These are phyloP conservation scores for Nepenthes mirabilis DNA, from an alignment of 148 eudicot species.

Conservation along the genomic window DNA sequence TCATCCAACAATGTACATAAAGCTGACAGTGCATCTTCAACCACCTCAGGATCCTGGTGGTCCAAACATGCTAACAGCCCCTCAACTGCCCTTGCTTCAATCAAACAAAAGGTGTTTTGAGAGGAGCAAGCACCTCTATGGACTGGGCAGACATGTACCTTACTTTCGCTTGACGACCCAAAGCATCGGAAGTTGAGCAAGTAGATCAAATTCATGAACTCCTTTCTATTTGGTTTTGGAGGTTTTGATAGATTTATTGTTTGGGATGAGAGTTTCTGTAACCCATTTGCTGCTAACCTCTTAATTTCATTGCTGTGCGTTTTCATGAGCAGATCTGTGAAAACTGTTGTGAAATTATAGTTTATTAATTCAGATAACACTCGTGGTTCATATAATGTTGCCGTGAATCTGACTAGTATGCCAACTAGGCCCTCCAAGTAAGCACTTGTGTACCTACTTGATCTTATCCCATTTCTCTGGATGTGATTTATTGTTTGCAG, in stretches of 20 bases:
- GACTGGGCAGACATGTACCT: slow-evolving; percentile 28
- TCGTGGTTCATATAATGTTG: slow-evolving; percentile 55
- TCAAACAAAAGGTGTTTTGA: slow-evolving; percentile 59
- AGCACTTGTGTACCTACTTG: slow-evolving; percentile 35
- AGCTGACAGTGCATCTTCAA: slow-evolving; percentile 64
- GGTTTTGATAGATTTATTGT: slow-evolving; percentile 45
- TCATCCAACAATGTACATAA: slow-evolving; percentile 64
- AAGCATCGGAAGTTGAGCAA: slow-evolving; percentile 15
- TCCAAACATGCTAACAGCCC: slow-evolving; percentile 48
- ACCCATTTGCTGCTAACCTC: slow-evolving; percentile 48
- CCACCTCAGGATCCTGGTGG: slow-evolving; percentile 46
- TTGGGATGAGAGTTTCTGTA: slow-evolving; percentile 63
- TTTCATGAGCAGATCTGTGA: slow-evolving; percentile 46
- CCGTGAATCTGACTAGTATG: slow-evolving; percentile 65
- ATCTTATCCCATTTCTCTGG: slow-evolving; percentile 37
- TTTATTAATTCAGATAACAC: slow-evolving; percentile 32
- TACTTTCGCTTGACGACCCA: slow-evolving; percentile 19
- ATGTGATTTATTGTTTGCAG: slow-evolving; percentile 29
- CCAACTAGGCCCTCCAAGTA: slow-evolving; percentile 80
- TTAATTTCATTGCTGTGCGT: slow-evolving; percentile 56
- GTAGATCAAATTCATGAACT: slow-evolving; percentile 12
- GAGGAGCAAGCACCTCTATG: slow-evolving; percentile 67
- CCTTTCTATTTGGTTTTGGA: slow-evolving; percentile 37
- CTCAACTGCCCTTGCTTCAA: slow-evolving; percentile 55
- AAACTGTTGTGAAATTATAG: slow-evolving; percentile 34